These are phyloP conservation scores for Trichosporon asahii DNA, from an alignment of 1,284 basidiomycete species.

Conservation along the genomic window DNA sequence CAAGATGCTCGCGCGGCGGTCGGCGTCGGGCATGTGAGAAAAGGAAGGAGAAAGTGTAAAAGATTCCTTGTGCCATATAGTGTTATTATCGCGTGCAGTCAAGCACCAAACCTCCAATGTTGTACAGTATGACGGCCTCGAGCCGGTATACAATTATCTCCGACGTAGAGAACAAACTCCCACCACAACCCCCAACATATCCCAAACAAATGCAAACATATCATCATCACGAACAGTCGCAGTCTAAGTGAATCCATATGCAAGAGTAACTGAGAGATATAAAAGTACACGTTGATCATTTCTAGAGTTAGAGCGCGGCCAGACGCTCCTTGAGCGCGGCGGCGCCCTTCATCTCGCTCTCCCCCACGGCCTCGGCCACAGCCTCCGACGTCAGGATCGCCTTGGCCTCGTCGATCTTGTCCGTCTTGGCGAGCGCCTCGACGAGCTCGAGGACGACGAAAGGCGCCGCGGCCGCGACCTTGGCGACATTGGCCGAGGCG, in stretches of 20 bases:
- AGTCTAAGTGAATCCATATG: conserved; percentile 6
- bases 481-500: conserved; percentile 51
- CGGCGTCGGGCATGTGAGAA: background rate
- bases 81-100: conserved; percentile 6
- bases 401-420: conserved; percentile 55
- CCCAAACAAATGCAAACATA: background rate
- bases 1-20: conserved; percentile 7
- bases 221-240: background rate
- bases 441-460: conserved; percentile 76
- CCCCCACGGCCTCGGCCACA: conserved; percentile 43
- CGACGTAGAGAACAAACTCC: background rate
- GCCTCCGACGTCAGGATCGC: conserved; percentile 59
- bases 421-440: conserved; percentile 59
- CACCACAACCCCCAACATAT: background rate
- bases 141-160: background rate
- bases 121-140: conserved; percentile 11
- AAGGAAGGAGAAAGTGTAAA: background rate
- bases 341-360: conserved; percentile 47
- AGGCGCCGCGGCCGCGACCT: conserved; percentile 66
- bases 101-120: conserved; percentile 15
- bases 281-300: background rate
- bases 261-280: background rate
- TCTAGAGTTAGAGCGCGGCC: conserved; percentile 27
- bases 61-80: conserved; percentile 4
- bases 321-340: conserved; percentile 45